Base-by-base conservation (phyloP, 2,329 filamentous ascomycete genomes). In the Davidsoniella eucalypti region DNA sequence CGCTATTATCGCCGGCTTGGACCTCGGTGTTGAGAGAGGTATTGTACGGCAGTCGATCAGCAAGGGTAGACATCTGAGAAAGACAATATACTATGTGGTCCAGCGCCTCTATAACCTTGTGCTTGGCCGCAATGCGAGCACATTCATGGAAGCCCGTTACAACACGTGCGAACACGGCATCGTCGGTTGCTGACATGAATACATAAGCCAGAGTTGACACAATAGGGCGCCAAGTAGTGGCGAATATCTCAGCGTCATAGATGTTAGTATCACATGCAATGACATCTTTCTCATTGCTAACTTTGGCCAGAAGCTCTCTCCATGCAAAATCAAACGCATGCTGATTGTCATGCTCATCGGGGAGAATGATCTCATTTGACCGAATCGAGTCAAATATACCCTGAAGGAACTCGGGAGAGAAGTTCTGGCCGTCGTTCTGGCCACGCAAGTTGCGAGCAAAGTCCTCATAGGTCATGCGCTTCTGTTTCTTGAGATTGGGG, bases 121-220 rank as follows among this genome's bases (percentile, higher is more conserved):
- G 90, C 59, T 80, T 84, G 6, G 86, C 80, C 5, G 92, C 90
- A 56, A 98, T 94, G 53, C 86, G 82, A 16, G 92, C 88, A 62
- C 90, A 96, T 63, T 98, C 90, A 58, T 94, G 87, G 60, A 98
- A 98, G 1, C 92, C 92, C 44, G 85, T 85, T 25, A 96, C 87
- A 16, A 98, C 84, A 53, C 92, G 79, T 36, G 86, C 86, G 61
- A 94, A 98, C 2, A 98, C 92, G 0, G 90, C 75, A 62, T 98
- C 92, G 60, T 98, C 93, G 0, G 87, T 94, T 14, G 93, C 93
- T 36, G 90, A 96, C 82, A 96, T 94, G 68, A 98, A 98, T 3
- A 98, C 92, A 61, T 96, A 98, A 10, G 92, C 93, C 50, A 98
- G 69, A 0, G 93, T 96, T 3, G 92, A 88, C 37, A 98, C 75